A percentile compares a stretch with the other conserved stretches of the same genome.
phyloP scores from a whole-genome alignment of 2,329 filamentous ascomycete species.

The Exophiala viscosa region DNA sequence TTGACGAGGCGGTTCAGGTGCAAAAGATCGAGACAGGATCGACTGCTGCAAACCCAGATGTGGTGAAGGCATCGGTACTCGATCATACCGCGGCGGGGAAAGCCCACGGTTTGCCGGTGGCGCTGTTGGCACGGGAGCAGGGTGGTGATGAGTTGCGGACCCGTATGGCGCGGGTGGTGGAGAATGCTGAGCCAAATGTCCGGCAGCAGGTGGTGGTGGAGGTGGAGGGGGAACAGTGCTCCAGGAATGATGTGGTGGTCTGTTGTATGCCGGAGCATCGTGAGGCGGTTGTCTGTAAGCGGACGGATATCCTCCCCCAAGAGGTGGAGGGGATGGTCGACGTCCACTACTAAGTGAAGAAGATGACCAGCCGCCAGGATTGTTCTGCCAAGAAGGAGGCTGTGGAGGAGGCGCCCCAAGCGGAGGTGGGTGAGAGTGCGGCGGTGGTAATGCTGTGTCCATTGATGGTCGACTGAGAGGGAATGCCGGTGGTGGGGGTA shows the following conservation, averaged over 20 bases:
- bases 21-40: constrained; percentile 17
- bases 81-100: constrained; percentile 22
- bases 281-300: constrained; percentile 15
- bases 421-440: constrained; percentile 16
- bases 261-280: constrained; percentile 12
- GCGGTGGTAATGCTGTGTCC: constrained; percentile 3
- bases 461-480: constrained; percentile 10
- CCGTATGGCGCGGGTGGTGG: constrained; percentile 20
- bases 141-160: constrained; percentile 8
- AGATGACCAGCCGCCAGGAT: constrained; percentile 31
- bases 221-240: constrained; percentile 6
- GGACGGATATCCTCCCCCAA: constrained; percentile 21
- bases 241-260: constrained; percentile 16
- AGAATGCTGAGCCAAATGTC: constrained; percentile 18
- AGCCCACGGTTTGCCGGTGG: constrained; percentile 9
- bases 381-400: constrained; percentile 19
- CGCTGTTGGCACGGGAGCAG: constrained; percentile 8
- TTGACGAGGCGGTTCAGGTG: constrained; percentile 17
- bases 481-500: constrained; percentile 33
- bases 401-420: constrained; percentile 15
- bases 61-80: constrained; percentile 13
- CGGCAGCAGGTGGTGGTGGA: constrained; percentile 18
- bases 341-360: constrained; percentile 48
- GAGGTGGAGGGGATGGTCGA: constrained; percentile 32
- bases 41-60: constrained; percentile 13